A percentile compares a stretch with the other conserved stretches of the same genome.
phyloP scores from a whole-genome alignment of 75 land plant species.

The Chamaecyparis obtusa region DNA sequence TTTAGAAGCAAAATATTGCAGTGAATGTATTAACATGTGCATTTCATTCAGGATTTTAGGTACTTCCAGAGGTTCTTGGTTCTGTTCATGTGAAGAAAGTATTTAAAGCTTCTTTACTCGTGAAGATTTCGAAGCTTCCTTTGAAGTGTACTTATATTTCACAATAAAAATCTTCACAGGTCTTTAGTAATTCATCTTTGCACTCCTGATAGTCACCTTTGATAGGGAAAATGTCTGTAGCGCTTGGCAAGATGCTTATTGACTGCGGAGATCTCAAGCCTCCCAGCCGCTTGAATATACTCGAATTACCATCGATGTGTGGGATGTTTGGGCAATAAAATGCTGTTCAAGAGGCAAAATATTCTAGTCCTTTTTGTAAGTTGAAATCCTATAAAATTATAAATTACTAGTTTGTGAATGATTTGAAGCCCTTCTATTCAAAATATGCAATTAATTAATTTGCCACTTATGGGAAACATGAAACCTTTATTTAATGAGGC shows the following conservation, averaged over 20 bases:
- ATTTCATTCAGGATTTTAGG: neutral
- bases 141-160: neutral
- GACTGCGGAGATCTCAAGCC: neutral
- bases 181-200: neutral
- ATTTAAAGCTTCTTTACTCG: neutral
- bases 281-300: neutral
- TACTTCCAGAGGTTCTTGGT: neutral
- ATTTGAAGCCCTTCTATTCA: neutral
- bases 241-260: neutral
- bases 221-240: neutral
- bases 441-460: neutral
- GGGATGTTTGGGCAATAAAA: neutral
- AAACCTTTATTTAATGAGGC: neutral
- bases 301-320: neutral
- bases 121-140: neutral
- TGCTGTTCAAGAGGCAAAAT: neutral
- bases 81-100: neutral
- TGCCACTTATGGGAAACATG: neutral
- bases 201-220: neutral
- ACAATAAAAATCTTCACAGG: neutral
- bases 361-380: neutral
- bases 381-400: neutral
- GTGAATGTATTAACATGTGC: neutral
- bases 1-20: neutral
- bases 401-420: neutral